Base-by-base conservation (phyloP, 2,329 filamentous ascomycete genomes). In the Aspergillus cejpii region DNA sequence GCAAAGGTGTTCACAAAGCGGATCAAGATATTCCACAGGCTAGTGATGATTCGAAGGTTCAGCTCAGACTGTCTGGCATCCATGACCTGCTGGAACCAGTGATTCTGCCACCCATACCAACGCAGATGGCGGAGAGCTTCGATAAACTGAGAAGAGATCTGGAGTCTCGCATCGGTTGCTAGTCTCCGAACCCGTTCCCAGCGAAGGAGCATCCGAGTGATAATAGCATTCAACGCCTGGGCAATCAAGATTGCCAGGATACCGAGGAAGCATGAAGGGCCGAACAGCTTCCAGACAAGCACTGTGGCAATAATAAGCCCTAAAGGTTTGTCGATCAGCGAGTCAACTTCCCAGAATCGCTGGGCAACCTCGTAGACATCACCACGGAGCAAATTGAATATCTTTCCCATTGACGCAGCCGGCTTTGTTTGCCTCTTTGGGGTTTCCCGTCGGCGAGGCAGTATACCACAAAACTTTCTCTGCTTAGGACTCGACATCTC, bases 351-450 rank as follows among this genome's bases (percentile, higher is more conserved):
- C 89, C 89, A 95, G 56, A 95, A 92, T 34, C 85, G 53, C 47
- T 66, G 64, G 12, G 63, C 64, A 5, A 66, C 63, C 45, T 67
- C 62, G 28, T 69, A 66, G 7, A 63, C 65, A 49, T 67, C 67
- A 5, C 75, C 75, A 28, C 87, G 82, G 73, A 94, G 85, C 2
- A 95, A 68, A 56, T 94, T 95, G 49, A 95, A 77, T 41, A 95
- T 92, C 60, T 94, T 94, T 6, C 89, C 89, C 67, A 90, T 91
- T 0, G 86, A 88, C 0, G 89, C 87, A 2, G 84, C 78, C 44
- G 77, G 70, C 44, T 76, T 75, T 20, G 47, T 48, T 44, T 63
- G 63, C 36, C 58, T 50, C 26, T 50, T 60, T 39, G 45, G 61
- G 45, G 52, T 52, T 28, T 52, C 53, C 33, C 56, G 56, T 46